Evolutionary conservation across 805 yeast species (phyloP).

Genomic region (Debaryomyces tyrocola): DNA sequence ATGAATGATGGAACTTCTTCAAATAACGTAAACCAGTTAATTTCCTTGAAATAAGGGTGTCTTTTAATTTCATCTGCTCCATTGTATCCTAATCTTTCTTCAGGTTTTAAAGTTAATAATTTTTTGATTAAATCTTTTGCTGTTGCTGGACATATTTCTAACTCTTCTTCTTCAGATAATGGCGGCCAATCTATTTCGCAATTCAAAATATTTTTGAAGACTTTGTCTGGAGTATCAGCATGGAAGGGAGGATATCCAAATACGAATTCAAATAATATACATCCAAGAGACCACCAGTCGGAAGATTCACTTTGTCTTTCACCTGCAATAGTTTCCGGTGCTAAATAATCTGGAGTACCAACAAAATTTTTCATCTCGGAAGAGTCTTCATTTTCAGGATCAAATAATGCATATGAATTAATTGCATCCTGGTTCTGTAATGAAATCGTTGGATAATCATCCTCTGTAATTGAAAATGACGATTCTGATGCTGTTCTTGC

Average conservation of each 20-base stretch:
- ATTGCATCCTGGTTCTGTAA: constrained; percentile 19
- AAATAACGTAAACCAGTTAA: constrained; percentile 75
- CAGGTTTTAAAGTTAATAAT: constrained; percentile 64
- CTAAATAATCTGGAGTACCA: constrained; percentile 97
- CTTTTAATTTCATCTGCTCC: constrained; percentile 77
- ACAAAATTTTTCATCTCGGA: constrained; percentile 65
- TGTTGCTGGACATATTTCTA: constrained; percentile 52
- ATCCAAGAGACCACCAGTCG: constrained; percentile 99
- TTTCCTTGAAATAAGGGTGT: constrained; percentile 74
- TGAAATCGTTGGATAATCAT: constrained; percentile 40
- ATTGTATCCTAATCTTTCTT: constrained; percentile 67
- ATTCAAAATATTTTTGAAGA: constrained; percentile 75
- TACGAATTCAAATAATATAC: constrained; percentile 87
- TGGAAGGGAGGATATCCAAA: constrained; percentile 96
- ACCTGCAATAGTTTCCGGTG: constrained; percentile 94
- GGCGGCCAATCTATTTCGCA: constrained; percentile 86
- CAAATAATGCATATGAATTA: constrained; percentile 61
- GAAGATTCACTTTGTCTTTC: constrained; percentile 77
- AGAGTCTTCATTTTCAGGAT: constrained; percentile 55
- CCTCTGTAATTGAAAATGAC: constrained; percentile 56
- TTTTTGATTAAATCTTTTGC: constrained; percentile 74
- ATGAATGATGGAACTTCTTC: constrained; percentile 77
- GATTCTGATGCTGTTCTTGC: constrained; percentile 55
- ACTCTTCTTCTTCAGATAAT: constrained; percentile 53
- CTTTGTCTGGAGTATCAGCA: constrained; percentile 73